These are phyloP conservation scores for Penicillium sumatraense DNA, from an alignment of 2,329 filamentous ascomycete species.

Conservation along the genomic window DNA sequence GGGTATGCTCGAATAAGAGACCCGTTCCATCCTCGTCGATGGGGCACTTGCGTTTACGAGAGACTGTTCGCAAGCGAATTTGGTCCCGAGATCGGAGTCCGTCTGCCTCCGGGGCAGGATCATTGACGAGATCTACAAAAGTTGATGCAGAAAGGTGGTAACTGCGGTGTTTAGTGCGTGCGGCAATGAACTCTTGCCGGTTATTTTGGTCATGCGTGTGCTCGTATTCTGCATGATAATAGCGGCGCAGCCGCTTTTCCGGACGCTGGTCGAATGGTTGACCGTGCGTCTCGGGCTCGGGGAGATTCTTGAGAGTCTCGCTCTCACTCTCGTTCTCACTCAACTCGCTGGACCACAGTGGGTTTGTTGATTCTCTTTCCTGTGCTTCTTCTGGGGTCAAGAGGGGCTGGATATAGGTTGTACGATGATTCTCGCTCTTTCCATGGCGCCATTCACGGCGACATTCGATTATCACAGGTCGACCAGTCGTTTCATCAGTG, in stretches of 20 bases:
- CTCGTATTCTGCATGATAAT: slow-evolving; percentile 48
- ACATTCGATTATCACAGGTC: slow-evolving; percentile 67
- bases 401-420: slow-evolving; percentile 63
- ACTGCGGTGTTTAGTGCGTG: slow-evolving; percentile 48
- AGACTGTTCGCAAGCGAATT: slow-evolving; percentile 47
- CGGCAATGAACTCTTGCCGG: slow-evolving; percentile 48
- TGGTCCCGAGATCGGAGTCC: slow-evolving; percentile 40
- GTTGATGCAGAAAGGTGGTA: slow-evolving; percentile 47
- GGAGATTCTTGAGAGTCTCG: slow-evolving; percentile 26
- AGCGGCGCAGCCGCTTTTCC: slow-evolving; percentile 40
- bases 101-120: slow-evolving; percentile 32
- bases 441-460: slow-evolving; percentile 69
- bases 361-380: slow-evolving; percentile 1
- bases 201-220: slow-evolving; percentile 18
- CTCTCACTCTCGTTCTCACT: neutral
- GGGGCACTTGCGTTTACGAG: slow-evolving; percentile 47
- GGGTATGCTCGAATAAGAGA: slow-evolving; percentile 35
- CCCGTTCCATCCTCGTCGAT: slow-evolving; percentile 38
- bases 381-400: slow-evolving; percentile 32
- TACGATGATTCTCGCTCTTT: slow-evolving; percentile 64
- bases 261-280: slow-evolving; percentile 42
- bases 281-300: slow-evolving; percentile 10
- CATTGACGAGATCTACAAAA: slow-evolving; percentile 51
- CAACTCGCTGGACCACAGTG: neutral
- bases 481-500: slow-evolving; percentile 62